Evolutionary conservation across 169 alveolate genomes (phyloP).

Genomic region (Eimeria necatrix): DNA sequence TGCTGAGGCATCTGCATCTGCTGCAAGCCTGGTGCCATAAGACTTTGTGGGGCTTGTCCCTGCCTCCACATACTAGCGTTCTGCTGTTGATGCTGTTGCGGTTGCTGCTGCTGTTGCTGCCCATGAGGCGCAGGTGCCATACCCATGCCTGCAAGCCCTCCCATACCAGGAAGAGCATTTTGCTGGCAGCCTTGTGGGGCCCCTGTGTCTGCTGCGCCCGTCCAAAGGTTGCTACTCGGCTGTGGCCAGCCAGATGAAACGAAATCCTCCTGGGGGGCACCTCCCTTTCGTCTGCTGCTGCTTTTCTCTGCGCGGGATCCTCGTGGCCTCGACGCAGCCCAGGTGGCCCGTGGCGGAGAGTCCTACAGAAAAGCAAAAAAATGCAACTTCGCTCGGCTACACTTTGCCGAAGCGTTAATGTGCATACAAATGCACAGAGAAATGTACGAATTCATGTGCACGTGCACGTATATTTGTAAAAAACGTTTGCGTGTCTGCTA

Average conservation of each 20-base stretch:
- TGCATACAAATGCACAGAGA: not conserved
- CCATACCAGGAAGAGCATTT: conserved; percentile 46
- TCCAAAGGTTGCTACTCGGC: conserved; percentile 27
- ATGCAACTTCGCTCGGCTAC: not conserved
- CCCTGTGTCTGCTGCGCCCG: conserved; percentile 38
- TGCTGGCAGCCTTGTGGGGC: conserved; percentile 39
- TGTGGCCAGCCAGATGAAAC: conserved; percentile 45
- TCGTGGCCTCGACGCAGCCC: conserved; percentile 63
- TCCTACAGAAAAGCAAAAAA: conserved; percentile 1
- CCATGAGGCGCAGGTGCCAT: conserved; percentile 28
- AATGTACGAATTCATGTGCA: not conserved
- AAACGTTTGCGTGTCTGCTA: not conserved
- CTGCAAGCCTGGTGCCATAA: conserved; percentile 44
- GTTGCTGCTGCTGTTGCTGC: conserved; percentile 52
- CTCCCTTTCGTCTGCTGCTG: conserved; percentile 66
- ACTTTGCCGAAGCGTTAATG: not conserved
- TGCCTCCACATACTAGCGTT: conserved; percentile 25
- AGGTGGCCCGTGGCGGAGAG: conserved; percentile 45
- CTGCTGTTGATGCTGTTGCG: conserved; percentile 62
- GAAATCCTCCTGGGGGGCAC: conserved; percentile 58
- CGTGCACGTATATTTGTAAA: too few species aligned
- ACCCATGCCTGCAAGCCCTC: conserved; percentile 71
- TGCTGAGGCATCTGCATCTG: conserved; percentile 69
- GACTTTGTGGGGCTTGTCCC: conserved; percentile 51
- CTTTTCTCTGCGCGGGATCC: conserved; percentile 46